These are phyloP conservation scores for Holtermannia corniformis DNA, from an alignment of 768 basidiomycete genomes.

Conservation along the genomic window DNA sequence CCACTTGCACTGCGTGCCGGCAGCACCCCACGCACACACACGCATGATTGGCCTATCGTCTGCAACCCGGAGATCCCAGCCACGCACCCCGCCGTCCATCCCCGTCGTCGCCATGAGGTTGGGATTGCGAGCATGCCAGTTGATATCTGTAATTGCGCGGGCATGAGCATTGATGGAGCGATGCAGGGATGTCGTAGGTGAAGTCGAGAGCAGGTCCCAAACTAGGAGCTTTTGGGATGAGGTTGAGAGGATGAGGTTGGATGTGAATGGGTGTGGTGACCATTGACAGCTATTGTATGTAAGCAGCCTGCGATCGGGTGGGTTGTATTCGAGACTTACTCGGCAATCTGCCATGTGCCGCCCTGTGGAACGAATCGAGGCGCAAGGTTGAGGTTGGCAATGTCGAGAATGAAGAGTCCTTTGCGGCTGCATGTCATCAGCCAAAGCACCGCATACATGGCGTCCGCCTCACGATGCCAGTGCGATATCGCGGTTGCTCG, in stretches of 20 bases:
- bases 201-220: constrained; percentile 71
- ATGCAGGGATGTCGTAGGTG: constrained; percentile 67
- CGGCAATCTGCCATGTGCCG: constrained; percentile 80
- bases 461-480: constrained; percentile 60
- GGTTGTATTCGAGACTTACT: constrained; percentile 61
- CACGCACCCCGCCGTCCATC: constrained; percentile 89
- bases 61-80: constrained; percentile 72
- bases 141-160: constrained; percentile 93
- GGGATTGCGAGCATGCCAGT: constrained; percentile 84
- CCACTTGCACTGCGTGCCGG: constrained; percentile 89
- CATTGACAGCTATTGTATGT: constrained; percentile 42
- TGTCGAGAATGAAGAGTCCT: constrained; percentile 89
- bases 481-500: constrained; percentile 75
- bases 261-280: constrained; percentile 38
- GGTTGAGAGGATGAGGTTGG: constrained; percentile 39
- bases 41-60: constrained; percentile 56
- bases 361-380: constrained; percentile 94
- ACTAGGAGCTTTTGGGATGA: constrained; percentile 52
- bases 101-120: constrained; percentile 80
- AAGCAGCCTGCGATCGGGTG: constrained; percentile 72
- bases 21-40: constrained; percentile 53
- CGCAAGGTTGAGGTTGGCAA: constrained; percentile 72
- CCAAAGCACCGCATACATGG: constrained; percentile 36
- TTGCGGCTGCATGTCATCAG: constrained; percentile 47
- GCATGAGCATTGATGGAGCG: constrained; percentile 81